A percentile compares a stretch with the other conserved stretches of the same genome.
phyloP scores from a whole-genome alignment of 192 early-diverging fungal species.

The Podila epigama region DNA sequence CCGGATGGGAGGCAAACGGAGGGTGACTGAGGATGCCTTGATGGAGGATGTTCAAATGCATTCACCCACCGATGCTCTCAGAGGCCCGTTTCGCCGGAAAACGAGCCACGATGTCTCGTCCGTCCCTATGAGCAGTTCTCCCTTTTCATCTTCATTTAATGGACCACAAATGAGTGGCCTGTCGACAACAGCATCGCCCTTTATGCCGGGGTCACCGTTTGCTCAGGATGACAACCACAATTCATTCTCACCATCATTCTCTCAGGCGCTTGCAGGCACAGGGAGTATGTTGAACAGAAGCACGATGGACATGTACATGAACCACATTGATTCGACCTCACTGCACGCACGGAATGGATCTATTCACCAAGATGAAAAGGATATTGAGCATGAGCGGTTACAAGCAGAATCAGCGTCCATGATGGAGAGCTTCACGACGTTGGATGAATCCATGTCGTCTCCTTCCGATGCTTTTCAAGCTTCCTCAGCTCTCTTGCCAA shows the following conservation, averaged over 20 bases:
- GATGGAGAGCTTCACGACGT: slow-evolving; percentile 28
- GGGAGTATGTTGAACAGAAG: neutral
- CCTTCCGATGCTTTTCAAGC: slow-evolving; percentile 1
- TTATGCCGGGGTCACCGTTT: slow-evolving; percentile 45
- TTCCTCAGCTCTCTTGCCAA: too few species aligned
- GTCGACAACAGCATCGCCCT: slow-evolving; percentile 19
- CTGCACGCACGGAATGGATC: neutral
- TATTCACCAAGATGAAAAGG: neutral
- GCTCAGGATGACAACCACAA: slow-evolving; percentile 27
- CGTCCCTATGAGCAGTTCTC: neutral
- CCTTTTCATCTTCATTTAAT: slow-evolving; percentile 4
- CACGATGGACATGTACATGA: neutral
- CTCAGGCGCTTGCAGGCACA: neutral
- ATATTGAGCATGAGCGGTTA: slow-evolving; percentile 10
- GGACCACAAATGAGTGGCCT: too few species aligned
- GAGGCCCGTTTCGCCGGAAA: slow-evolving; percentile 20
- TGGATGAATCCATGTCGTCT: slow-evolving; percentile 25
- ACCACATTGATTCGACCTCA: neutral
- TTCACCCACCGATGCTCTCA: neutral
- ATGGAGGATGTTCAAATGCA: slow-evolving; percentile 18
- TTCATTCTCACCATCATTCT: slow-evolving; percentile 19
- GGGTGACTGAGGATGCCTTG: slow-evolving; percentile 12
- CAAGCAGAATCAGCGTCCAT: slow-evolving; percentile 10
- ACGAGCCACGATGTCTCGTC: slow-evolving; percentile 23
- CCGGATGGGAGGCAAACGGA: slow-evolving; percentile 13